Percentiles rank a stretch among this genome's conserved stretches.
These are phyloP conservation scores for Trametes cinnabarina DNA, from an alignment of 768 basidiomycete genomes.

Conservation along the genomic window DNA sequence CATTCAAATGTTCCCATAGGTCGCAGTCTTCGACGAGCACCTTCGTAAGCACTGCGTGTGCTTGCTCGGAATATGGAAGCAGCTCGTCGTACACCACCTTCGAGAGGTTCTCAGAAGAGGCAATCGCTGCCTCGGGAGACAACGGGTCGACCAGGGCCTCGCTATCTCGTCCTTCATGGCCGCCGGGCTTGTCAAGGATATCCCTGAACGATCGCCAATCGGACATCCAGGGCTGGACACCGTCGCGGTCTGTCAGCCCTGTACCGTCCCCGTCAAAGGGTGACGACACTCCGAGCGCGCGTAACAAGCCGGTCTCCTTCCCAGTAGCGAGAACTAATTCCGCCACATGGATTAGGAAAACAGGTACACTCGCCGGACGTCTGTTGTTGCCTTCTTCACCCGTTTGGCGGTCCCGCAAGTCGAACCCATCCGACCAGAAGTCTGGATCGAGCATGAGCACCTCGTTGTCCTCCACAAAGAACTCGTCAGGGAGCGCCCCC, in stretches of 20 bases:
- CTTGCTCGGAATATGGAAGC: conserved; percentile 51
- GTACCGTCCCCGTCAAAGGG: conserved; percentile 7
- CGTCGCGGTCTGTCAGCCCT: not conserved
- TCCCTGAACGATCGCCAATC: conserved; percentile 21
- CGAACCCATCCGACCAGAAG: conserved; percentile 77
- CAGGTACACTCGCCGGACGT: conserved; percentile 38
- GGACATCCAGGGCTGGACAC: conserved; percentile 18
- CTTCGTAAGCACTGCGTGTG: conserved; percentile 51
- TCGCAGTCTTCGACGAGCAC: conserved; percentile 67
- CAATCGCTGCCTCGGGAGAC: not conserved
- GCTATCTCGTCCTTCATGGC: not conserved
- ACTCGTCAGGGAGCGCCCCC: conserved; percentile 59
- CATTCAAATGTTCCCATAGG: conserved; percentile 56
- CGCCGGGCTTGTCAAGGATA: conserved; percentile 1
- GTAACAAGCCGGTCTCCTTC: conserved; percentile 73
- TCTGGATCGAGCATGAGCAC: conserved; percentile 59
- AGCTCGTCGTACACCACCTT: conserved; percentile 62
- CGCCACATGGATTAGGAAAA: conserved; percentile 61
- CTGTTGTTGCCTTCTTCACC: conserved; percentile 3
- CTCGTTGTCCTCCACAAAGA: conserved; percentile 76
- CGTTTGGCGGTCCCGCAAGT: conserved; percentile 43
- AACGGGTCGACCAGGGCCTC: not conserved
- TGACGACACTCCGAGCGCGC: conserved; percentile 45
- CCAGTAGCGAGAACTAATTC: conserved; percentile 62
- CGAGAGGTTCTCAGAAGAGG: conserved; percentile 60